Evolutionary conservation across 2,329 filamentous ascomycete species (phyloP).

Genomic region (Pseudocercospora vitis): DNA sequence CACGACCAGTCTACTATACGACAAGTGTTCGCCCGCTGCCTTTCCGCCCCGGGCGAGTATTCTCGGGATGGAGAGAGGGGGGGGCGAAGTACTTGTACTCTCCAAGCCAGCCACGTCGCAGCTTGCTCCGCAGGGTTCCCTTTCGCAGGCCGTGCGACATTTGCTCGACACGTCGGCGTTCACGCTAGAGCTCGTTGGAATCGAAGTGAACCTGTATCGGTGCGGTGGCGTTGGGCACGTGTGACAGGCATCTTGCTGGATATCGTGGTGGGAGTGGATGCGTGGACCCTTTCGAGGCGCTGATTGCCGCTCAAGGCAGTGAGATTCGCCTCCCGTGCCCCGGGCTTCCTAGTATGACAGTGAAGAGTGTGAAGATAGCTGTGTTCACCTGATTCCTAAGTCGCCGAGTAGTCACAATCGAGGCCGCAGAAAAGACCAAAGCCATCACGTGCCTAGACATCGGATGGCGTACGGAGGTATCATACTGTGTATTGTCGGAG

Average conservation of each 20-base stretch:
- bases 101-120: not conserved
- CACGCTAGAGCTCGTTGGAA: not conserved
- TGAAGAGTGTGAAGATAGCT: not conserved
- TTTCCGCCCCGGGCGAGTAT: too few species aligned
- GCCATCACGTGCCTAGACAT: not conserved
- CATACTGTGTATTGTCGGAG: too few species aligned
- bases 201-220: not conserved
- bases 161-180: not conserved
- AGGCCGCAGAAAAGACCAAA: not conserved
- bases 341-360: not conserved
- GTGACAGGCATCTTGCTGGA: slow-evolving; percentile 1
- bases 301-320: not conserved
- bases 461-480: too few species aligned
- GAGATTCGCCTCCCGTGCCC: not conserved
- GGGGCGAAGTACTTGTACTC: too few species aligned
- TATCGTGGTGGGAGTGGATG: not conserved
- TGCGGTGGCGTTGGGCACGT: slow-evolving; percentile 1
- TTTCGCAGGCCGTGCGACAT: not conserved
- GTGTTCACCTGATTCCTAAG: not conserved
- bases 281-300: not conserved
- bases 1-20: too few species aligned
- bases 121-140: not conserved
- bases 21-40: too few species aligned
- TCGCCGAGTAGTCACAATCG: not conserved
- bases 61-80: too few species aligned